Base-by-base conservation (phyloP, 2,329 filamentous ascomycete genomes). In the Penicillium sp. region DNA sequence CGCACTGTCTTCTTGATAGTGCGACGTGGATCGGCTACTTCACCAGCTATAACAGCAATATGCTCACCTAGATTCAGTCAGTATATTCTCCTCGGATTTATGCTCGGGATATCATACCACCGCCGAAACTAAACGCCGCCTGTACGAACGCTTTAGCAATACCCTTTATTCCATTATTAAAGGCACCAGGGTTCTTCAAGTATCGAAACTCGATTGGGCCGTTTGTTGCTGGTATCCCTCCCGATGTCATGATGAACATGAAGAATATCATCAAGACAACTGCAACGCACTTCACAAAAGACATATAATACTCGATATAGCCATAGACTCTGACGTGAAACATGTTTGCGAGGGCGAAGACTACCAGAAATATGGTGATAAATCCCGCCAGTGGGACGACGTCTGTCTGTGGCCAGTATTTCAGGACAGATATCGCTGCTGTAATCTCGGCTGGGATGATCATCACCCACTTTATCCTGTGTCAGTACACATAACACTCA, bases 191-290 rank as follows among this genome's bases (percentile, higher is more conserved):
- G 15, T 59, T 58, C 36, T 66, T 67, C 68, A 68, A 70, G 43
- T 68, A 66, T 46, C 61, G 56, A 54, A 73, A 75, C 9, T 69
- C 68, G n/a, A 74, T 66, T 3, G 71, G 67, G 0, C 71, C 71
- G 33, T 68, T 54, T 0, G 71, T 73, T 10, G 67, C 70, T 13
- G 66, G 31, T 40, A 73, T 67, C 2, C 71, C 71, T 8, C 71
- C 71, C 2, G 67, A 71, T 7, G 70, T 70, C 70, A 73, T 73
- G 57, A 73, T 72, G 48, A 73, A 70, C 61, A 72, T 65, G 57
- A 72, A 72, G 46, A 66, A 70, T 11, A 72, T 72, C 65, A 72
- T 70, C 29, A 68, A 60, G 15, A 73, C 45, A 11, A 73, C 63
- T 5, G 70, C 70, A 15, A 67, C 23, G 23, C 67, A 66, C 54